Base-by-base conservation (phyloP, 441 rosid genomes). In the Populus tomentosa region DNA sequence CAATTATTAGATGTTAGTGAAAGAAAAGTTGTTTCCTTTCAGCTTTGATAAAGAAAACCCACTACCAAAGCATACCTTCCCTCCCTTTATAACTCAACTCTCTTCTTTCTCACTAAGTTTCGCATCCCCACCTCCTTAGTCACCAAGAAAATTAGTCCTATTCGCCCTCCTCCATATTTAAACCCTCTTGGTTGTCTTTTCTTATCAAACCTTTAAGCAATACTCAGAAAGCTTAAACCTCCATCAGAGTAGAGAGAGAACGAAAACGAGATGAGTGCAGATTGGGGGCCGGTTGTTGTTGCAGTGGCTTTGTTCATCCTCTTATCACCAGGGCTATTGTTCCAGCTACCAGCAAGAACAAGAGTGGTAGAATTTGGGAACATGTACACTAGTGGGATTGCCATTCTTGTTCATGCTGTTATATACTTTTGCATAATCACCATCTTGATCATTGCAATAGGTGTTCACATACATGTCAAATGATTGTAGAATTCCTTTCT, bases 301-400 rank as follows among this genome's bases (percentile, higher is more conserved):
- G 90, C 97, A 0, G 95, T 85, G 78, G 88, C 24, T 23, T 33
- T 95, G 80, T 95, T 95, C 90, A 88, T 95, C 75, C 81, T 95
- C 62, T 74, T 95, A 53, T 95, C 98, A 23, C 97, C 99, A 20
- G 98, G 99, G 10, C 82, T 93, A 66, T 76, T 94, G 74, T 90
- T 92, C 83, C 99, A 95, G 88, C 38, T 94, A 73, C 99, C 98
- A 0, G 90, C 94, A 10, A 94, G 88, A 62, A 75, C 81, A 1
- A 85, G 99, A 53, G 90, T 92, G 33, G 82, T 94, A 10, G 99
- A 95, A 78, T 95, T 95, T 30, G 98, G 98, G n/a, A 95, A 94
- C 90, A 90, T 94, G 98, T 77, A 72, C 38, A 95, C 98, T 1
- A 93, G 99, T 73, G 97, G 97, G 77, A 92, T 94, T 26, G 85